Conservation (phyloP, 345 rosid genomes). For the Hypericum perforatum region DNA sequence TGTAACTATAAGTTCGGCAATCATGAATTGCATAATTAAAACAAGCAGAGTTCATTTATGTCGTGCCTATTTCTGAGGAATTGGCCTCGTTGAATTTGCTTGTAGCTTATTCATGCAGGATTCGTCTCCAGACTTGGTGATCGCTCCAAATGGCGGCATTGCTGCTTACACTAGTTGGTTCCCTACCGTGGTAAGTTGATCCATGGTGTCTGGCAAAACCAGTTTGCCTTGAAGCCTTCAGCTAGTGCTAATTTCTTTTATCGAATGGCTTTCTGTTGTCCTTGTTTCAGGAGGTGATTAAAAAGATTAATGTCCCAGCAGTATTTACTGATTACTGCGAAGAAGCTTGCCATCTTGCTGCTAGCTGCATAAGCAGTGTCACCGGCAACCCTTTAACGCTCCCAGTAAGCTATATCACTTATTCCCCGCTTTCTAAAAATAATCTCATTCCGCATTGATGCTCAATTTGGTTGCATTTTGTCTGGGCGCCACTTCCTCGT, state of each 20-base stretch:
- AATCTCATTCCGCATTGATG: background rate
- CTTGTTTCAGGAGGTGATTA: conserved; percentile 69
- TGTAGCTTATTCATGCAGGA: conserved; percentile 29
- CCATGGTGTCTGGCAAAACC: conserved; percentile 5
- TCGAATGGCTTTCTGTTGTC: conserved; percentile 5
- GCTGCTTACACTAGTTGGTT: conserved; percentile 85
- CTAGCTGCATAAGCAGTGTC: conserved; percentile 41
- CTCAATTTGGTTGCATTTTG: conserved; percentile 8
- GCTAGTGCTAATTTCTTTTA: background rate
- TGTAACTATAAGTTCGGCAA: conserved; percentile 3
- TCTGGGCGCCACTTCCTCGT: conserved; percentile 17
- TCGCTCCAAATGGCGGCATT: conserved; percentile 82
- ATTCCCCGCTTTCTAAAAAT: background rate
- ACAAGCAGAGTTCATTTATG: conserved; percentile 5
- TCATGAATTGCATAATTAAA: conserved; percentile 5
- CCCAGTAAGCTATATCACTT: conserved; percentile 33
- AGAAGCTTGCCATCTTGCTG: conserved; percentile 91
- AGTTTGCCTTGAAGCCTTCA: background rate
- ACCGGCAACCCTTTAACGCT: conserved; percentile 41
- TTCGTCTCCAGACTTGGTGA: conserved; percentile 54
- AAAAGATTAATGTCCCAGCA: conserved; percentile 55
- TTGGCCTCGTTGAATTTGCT: background rate
- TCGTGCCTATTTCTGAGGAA: background rate
- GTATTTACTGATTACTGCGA: conserved; percentile 90
- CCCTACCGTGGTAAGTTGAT: conserved; percentile 56